Evolutionary conservation across 768 basidiomycete species (phyloP).

Genomic region (Hebeloma cylindrosporum): DNA sequence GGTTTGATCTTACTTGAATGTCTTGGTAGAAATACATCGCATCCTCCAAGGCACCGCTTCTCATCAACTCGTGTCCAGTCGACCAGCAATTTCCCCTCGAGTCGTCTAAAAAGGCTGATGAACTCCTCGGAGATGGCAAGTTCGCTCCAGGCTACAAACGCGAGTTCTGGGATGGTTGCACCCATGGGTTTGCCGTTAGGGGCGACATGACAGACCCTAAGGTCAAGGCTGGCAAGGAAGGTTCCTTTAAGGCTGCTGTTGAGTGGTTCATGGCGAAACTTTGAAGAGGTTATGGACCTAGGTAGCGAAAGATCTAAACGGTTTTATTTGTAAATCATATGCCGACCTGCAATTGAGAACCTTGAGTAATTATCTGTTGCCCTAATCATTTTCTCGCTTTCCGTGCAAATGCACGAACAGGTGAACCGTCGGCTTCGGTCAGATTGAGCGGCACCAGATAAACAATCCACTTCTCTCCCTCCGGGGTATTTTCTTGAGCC

Average conservation of each 20-base stretch:
- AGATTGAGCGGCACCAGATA: slow-evolving; percentile 60
- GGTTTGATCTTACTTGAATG: background rate
- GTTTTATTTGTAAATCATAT: no score
- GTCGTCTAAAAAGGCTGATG: slow-evolving; percentile 44
- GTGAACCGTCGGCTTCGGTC: slow-evolving; percentile 63
- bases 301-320: background rate
- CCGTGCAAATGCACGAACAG: slow-evolving; percentile 66
- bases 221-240: slow-evolving; percentile 63
- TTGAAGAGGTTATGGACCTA: slow-evolving; percentile 1
- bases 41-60: slow-evolving; percentile 51
- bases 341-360: no score
- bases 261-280: slow-evolving; percentile 46
- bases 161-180: slow-evolving; percentile 46
- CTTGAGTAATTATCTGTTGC: background rate
- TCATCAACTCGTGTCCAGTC: slow-evolving; percentile 64
- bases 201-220: slow-evolving; percentile 48
- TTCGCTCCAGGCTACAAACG: slow-evolving; percentile 51
- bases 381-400: background rate
- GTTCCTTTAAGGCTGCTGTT: slow-evolving; percentile 56
- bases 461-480: slow-evolving; percentile 38
- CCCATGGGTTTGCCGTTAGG: slow-evolving; percentile 56
- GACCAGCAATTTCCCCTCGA: slow-evolving; percentile 53
- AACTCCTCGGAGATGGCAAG: slow-evolving; percentile 46
- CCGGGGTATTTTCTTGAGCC: slow-evolving; percentile 1
- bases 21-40: slow-evolving; percentile 44